Evolutionary conservation across 257 asterid genomes (phyloP), one percentile per base, ranked within the genome.

Genomic region (Gentiana dahurica): DNA sequence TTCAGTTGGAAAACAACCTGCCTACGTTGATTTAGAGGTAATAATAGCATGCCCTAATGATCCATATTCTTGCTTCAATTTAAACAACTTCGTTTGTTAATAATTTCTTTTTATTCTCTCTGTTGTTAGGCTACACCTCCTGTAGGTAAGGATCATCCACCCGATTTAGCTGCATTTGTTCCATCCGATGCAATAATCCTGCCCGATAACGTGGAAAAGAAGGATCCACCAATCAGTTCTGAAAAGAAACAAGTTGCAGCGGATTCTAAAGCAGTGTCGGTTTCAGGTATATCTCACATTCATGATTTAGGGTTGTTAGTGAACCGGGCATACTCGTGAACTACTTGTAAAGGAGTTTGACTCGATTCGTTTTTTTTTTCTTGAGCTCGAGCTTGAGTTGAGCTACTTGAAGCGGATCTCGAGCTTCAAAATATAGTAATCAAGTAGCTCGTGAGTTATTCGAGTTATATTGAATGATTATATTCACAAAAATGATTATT

Each of bases 131-230:
- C 83, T 64, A 83, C 78, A 46, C 94, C 97, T 64, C 55, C 88
- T 13, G 93, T 92, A 13, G 97, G 97, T 53, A 92, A 88, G 79
- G 98, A 88, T 71, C 93, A 88, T 57, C 98, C 95, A 64, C 98
- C 98, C 63, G 98, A 92, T 78, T 78, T 92, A 53, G 95, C 94
- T 34, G 61, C 68, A 60, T 71, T 88, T 59, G 91, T 92, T 68
- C 95, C 97, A n/a, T 78, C 90, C 59, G 95, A 85, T 75, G 76
- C 65, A 51, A 60, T 65, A 46, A 49, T 65, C 67, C 65, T 74
- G 60, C 64, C 78, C 36, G 80, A 71, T 37, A 69, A 64, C 66
- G 64, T 67, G 37, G 79, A 65, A 55, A 71, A 66, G 65, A 52
- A 58, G 66, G 74, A 75, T 53, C 34, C 79, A 12, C 54, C 70